Evolutionary conservation across 768 basidiomycete genomes (phyloP), one percentile per base, ranked within the genome.

Genomic region (Amanita muscaria): DNA sequence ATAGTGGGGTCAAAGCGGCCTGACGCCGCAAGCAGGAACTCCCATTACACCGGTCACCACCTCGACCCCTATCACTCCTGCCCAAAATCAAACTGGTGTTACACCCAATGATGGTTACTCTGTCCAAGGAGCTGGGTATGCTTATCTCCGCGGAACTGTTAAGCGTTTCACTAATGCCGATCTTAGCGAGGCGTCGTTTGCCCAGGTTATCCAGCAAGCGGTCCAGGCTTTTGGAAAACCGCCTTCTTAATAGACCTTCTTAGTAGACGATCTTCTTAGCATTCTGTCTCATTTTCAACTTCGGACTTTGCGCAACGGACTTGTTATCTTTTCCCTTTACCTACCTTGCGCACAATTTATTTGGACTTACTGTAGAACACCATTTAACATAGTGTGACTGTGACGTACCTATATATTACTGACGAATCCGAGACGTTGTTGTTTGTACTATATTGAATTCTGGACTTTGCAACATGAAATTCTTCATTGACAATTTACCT

Each of bases 401-500:
- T 40, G 38, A 40, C 38, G 12, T 23, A 24, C 14, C 19, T 18
- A 19, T 42, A 29, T 32, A 42, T 30, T 21, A 42, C 21, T 22
- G 6, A 7, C 22, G n/a, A n/a, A n/a, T n/a, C n/a, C n/a, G n/a
- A n/a, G n/a, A n/a, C n/a, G n/a, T n/a, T n/a, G n/a, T 32, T 15
- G 31, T 32, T 32, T 15, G 11, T 10, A 32, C 15, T 32, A 32
- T 32, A 10, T 15, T 32, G 31, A 10, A n/a, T n/a, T n/a, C n/a
- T n/a, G n/a, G n/a, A n/a, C n/a, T 37, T 33, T 29, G 18, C 27
- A 25, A 29, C 38, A 90, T 90, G 87, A 86, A 83, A 66, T 88
- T 90, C 66, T 74, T 67, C 53, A 85, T 89, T 50, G 88, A 88
- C 61, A 80, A 86, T 57, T 63, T 88, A 48, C 83, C 83, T 49